Percentiles rank a stretch among this genome's conserved stretches.
Evolutionary conservation across 768 basidiomycete species (phyloP).

Genomic region (Phylloporus scabripes): DNA sequence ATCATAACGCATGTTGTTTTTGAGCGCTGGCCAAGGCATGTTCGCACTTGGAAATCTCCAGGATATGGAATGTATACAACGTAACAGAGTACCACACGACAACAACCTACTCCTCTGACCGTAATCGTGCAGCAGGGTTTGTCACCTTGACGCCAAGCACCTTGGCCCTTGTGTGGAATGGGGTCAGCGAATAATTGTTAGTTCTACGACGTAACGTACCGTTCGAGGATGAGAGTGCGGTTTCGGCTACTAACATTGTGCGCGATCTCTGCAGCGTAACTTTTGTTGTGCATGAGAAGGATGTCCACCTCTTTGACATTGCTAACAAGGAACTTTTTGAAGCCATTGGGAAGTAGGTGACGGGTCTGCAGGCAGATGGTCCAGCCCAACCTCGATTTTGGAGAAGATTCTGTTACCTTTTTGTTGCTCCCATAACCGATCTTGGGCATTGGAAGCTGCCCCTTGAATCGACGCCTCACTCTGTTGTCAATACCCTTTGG

Average conservation of each 20-base stretch:
- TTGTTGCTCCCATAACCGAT: conserved; percentile 76
- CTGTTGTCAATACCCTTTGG: conserved; percentile 99
- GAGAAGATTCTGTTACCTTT: conserved; percentile 52
- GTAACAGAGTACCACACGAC: conserved; percentile 33
- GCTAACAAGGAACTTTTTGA: conserved; percentile 93
- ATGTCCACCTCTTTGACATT: conserved; percentile 93
- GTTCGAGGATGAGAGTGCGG: conserved; percentile 84
- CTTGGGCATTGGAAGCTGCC: conserved; percentile 93
- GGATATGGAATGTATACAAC: conserved; percentile 47
- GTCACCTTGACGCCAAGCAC: conserved; percentile 89
- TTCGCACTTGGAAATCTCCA: conserved; percentile 29
- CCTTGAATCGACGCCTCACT: conserved; percentile 92
- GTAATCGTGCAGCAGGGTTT: conserved; percentile 86
- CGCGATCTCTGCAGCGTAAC: conserved; percentile 92
- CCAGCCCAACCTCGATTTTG: conserved; percentile 1
- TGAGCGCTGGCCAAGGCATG: background rate
- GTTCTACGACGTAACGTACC: conserved; percentile 41
- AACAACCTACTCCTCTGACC: conserved; percentile 81
- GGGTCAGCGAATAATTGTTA: conserved; percentile 6
- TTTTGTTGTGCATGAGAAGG: conserved; percentile 97
- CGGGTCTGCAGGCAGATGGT: conserved; percentile 54
- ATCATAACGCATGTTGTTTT: too few species aligned
- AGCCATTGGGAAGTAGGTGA: conserved; percentile 91
- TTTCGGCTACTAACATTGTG: conserved; percentile 96
- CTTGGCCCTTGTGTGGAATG: conserved; percentile 55